Conservation (phyloP, 257 asterid genomes). For the Eustoma russellianum region DNA sequence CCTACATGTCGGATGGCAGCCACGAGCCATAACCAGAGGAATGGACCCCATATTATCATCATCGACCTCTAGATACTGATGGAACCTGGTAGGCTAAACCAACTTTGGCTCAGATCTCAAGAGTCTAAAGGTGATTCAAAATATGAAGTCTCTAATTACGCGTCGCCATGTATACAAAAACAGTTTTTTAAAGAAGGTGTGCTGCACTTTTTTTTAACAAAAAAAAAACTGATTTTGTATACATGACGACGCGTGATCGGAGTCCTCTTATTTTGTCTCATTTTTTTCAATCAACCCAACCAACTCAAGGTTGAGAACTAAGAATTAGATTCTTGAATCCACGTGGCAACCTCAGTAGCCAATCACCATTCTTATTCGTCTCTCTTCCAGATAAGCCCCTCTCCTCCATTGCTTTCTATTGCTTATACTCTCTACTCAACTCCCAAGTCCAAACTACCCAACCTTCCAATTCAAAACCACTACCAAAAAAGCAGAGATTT, state of each 20-base stretch:
- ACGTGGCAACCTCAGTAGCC: constrained; percentile 71
- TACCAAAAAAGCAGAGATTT: neutral
- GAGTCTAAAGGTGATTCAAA: no score
- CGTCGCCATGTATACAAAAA: no score
- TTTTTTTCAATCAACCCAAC: no score
- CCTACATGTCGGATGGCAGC: no score
- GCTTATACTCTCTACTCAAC: constrained; percentile 7
- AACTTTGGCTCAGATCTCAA: no score
- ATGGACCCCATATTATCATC: neutral
- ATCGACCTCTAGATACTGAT: constrained; percentile 46
- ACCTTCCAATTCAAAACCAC: constrained; percentile 9
- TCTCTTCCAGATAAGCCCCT: constrained; percentile 64
- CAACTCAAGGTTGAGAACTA: constrained; percentile 24
- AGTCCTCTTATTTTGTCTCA: no score
- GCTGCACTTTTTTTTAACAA: no score
- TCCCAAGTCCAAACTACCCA: constrained; percentile 1
- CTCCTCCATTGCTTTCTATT: constrained; percentile 13
- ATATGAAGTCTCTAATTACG: no score
- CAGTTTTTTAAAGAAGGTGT: no score
- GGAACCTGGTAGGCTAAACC: constrained; percentile 25
- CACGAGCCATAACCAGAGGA: no score
- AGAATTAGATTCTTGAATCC: constrained; percentile 54
- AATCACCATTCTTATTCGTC: constrained; percentile 53
- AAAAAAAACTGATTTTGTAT: no score
- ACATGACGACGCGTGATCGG: no score